These are phyloP conservation scores for Saccharomycopsis crataegensis DNA, from an alignment of 1,139 yeast genomes.

Conservation along the genomic window DNA sequence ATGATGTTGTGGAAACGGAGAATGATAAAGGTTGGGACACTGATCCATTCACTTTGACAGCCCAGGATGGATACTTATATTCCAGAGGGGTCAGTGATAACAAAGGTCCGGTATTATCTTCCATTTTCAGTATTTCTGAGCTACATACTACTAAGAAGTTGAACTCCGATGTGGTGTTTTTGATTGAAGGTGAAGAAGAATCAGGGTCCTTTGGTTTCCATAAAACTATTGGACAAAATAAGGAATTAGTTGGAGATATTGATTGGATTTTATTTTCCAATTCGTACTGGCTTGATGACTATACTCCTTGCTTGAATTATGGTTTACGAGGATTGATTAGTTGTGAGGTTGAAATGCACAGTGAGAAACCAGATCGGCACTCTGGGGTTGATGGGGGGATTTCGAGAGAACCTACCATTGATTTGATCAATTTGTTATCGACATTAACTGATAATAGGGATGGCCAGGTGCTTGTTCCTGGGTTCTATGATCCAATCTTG, in stretches of 20 bases:
- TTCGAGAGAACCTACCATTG: slow-evolving; percentile 82
- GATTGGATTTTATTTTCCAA: slow-evolving; percentile 90
- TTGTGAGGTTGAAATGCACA: slow-evolving; percentile 60
- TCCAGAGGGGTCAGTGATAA: slow-evolving; percentile 95
- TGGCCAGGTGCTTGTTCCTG: slow-evolving; percentile 59
- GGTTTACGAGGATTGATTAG: slow-evolving; percentile 90
- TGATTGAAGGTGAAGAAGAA: slow-evolving; percentile 95
- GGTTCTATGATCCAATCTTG: slow-evolving; percentile 59
- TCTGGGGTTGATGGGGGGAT: slow-evolving; percentile 97
- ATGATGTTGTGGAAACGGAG: slow-evolving; percentile 79
- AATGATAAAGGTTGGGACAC: slow-evolving; percentile 61
- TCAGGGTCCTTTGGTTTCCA: slow-evolving; percentile 85
- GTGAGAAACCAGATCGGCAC: slow-evolving; percentile 81
- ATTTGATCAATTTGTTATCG: slow-evolving; percentile 64
- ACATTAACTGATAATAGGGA: slow-evolving; percentile 44
- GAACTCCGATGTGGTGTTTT: slow-evolving; percentile 67
- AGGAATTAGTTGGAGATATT: slow-evolving; percentile 41
- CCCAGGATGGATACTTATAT: slow-evolving; percentile 77
- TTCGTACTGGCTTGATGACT: slow-evolving; percentile 90
- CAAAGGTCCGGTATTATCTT: slow-evolving; percentile 90
- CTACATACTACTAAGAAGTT: slow-evolving; percentile 46
- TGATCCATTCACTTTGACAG: slow-evolving; percentile 68
- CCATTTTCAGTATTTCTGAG: slow-evolving; percentile 82
- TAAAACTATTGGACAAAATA: slow-evolving; percentile 46
- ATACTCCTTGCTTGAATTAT: slow-evolving; percentile 84